These are phyloP conservation scores for Botrytis porri DNA, from an alignment of 2,329 filamentous ascomycete species.

Conservation along the genomic window DNA sequence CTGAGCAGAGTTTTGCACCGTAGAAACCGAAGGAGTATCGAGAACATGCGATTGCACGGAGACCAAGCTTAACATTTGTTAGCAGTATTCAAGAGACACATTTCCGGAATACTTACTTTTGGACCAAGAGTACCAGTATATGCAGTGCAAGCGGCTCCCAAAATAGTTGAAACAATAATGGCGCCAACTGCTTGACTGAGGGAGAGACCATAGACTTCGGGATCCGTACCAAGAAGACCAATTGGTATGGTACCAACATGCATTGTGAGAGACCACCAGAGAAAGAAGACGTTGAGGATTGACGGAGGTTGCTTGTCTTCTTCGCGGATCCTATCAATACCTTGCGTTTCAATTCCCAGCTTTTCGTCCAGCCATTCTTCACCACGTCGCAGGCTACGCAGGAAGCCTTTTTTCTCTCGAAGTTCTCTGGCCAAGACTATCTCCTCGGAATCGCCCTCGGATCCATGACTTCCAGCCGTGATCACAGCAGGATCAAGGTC, in stretches of 20 bases:
- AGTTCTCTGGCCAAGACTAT: conserved; percentile 31
- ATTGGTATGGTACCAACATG: conserved; percentile 41
- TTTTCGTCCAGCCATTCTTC: conserved; percentile 46
- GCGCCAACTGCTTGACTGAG: conserved; percentile 44
- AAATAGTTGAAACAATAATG: conserved; percentile 42
- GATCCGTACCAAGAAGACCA: conserved; percentile 44
- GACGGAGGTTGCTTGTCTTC: conserved; percentile 45
- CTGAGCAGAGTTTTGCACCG: conserved; percentile 47
- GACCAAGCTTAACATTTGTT: conserved; percentile 31
- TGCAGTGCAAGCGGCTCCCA: conserved; percentile 43
- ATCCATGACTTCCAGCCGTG: conserved; percentile 8
- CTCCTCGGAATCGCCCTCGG: conserved; percentile 22
- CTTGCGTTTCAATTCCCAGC: conserved; percentile 47
- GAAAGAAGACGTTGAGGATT: conserved; percentile 43
- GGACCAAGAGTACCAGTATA: conserved; percentile 45
- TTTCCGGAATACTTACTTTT: conserved; percentile 34
- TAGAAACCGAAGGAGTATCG: conserved; percentile 51
- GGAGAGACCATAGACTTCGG: conserved; percentile 46
- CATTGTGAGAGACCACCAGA: conserved; percentile 46
- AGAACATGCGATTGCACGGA: conserved; percentile 45
- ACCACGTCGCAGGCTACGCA: conserved; percentile 36
- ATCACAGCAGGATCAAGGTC: conserved; percentile 16
- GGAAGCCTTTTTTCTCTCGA: conserved; percentile 27
- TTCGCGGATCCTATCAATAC: conserved; percentile 46
- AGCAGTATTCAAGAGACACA: background rate